Conservation (phyloP, 2,329 filamentous ascomycete genomes). For the Aspergillus fumigatiaffinis region DNA sequence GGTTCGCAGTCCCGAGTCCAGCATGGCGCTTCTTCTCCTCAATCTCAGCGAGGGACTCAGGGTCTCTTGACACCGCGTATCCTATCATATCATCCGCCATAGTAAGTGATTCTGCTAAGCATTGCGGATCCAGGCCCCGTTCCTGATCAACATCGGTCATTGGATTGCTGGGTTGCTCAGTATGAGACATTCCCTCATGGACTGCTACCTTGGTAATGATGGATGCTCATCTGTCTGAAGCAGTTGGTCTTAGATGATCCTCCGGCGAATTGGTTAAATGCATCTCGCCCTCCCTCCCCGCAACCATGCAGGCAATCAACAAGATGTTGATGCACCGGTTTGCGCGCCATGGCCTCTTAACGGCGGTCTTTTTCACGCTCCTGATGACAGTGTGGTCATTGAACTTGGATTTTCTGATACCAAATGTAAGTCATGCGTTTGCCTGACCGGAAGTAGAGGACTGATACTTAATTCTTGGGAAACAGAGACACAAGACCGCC, state of each 20-base stretch:
- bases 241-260: neutral
- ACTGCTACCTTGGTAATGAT: neutral
- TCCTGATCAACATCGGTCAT: neutral
- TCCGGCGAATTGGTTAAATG: neutral
- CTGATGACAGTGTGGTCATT: neutral
- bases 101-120: neutral
- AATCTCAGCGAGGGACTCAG: neutral
- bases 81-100: neutral
- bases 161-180: neutral
- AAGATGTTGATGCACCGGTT: neutral
- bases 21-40: neutral
- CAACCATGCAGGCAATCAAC: neutral
- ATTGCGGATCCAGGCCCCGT: neutral
- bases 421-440: neutral
- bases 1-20: neutral
- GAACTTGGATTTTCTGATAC: neutral
- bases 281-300: neutral
- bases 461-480: neutral
- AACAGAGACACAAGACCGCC: neutral
- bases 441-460: neutral
- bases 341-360: neutral
- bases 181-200: neutral
- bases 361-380: neutral
- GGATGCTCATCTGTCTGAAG: neutral
- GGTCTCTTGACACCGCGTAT: neutral